Evolutionary conservation across 805 yeast genomes (phyloP), one percentile per base, ranked within the genome.

Genomic region (Lipomyces oligophaga): DNA sequence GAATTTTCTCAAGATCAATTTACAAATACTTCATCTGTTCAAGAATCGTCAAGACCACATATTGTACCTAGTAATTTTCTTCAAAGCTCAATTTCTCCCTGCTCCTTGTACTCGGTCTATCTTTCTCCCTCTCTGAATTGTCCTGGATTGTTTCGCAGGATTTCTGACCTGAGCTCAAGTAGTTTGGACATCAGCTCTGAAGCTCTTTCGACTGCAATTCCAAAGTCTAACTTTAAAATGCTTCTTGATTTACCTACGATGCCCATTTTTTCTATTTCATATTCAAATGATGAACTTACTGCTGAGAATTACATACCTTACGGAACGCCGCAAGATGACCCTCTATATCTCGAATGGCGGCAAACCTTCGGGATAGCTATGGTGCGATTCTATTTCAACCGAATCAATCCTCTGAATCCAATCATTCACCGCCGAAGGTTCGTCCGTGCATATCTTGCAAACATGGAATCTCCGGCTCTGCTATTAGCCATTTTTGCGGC

Each of bases 401-500:
- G 32, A 15, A 34, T 52, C n/a, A 47, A 47, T 25, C 35, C 47
- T 4, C 5, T 24, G n/a, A 43, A 42, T 32, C 57, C 57, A 5
- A 22, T 52, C 24, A 47, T 52, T 2, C 42, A 48, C 43, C 44
- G 48, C 3, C 32, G 40, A 6, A 41, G 43, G 21, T 52, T 52
- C 30, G 37, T 51, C 48, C 37, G 38, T 8, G 49, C 55, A 4
- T 52, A 34, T 30, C 24, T 22, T 6, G 45, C 34, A 5, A 30
- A 49, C 15, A 24, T 21, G n/a, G 52, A 50, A 24, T 43, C 53
- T 5, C 39, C 31, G n/a, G 38, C 31, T 22, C 34, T 54, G 31
- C 40, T 54, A 7, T 43, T 52, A 8, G 57, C 53, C 10, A 46
- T 52, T 4, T 46, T 50, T 34, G 51, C 50, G 22, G 36, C 34